A percentile compares a stretch with the other conserved stretches of the same genome.
These are phyloP conservation scores for Tulasnella sp. DNA, from an alignment of 768 basidiomycete species.

Conservation along the genomic window DNA sequence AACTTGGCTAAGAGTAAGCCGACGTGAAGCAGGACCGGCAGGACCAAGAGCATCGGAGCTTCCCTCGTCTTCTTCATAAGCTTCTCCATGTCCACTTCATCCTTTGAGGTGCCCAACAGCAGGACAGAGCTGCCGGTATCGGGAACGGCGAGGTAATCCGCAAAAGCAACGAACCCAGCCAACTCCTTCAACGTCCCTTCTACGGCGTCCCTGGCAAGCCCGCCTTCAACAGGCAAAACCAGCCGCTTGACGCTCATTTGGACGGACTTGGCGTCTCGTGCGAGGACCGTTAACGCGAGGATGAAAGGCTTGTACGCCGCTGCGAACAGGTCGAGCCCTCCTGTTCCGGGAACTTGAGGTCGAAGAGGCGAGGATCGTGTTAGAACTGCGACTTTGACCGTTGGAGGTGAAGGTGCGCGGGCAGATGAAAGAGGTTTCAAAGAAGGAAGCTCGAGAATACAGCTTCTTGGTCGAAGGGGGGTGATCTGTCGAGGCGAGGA, in stretches of 20 bases:
- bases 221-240: constrained; percentile 54
- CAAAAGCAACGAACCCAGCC: constrained; percentile 51
- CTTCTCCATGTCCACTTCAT: neutral
- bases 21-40: constrained; percentile 56
- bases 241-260: constrained; percentile 56
- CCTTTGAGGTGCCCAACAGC: constrained; percentile 24
- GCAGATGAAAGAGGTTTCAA: neutral
- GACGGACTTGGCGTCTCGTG: constrained; percentile 58
- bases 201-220: constrained; percentile 71
- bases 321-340: neutral
- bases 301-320: constrained; percentile 36
- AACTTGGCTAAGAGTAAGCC: neutral
- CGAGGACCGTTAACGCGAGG: constrained; percentile 56
- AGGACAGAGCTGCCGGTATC: constrained; percentile 33
- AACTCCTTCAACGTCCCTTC: constrained; percentile 71
- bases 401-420: constrained; percentile 27
- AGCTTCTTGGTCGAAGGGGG: constrained; percentile 27
- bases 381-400: constrained; percentile 28
- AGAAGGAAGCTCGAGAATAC: constrained; percentile 32
- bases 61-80: constrained; percentile 51
- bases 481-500: constrained; percentile 17
- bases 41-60: constrained; percentile 67
- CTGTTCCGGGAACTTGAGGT: neutral
- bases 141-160: constrained; percentile 42
- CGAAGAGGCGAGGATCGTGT: neutral